These are phyloP conservation scores for Parietaria judaica DNA, from an alignment of 306 rosid species.

Conservation along the genomic window DNA sequence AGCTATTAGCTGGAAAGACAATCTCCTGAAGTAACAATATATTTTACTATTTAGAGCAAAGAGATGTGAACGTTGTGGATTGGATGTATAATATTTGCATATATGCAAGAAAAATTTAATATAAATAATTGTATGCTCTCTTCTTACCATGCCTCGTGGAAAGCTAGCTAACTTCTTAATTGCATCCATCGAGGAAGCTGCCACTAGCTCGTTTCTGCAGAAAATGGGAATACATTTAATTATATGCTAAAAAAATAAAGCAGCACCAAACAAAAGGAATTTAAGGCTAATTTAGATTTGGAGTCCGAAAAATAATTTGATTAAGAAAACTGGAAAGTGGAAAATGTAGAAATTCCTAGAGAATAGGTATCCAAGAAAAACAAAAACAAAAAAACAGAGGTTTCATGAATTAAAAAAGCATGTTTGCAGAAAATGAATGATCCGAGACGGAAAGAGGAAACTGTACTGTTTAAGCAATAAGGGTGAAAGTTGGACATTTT, in stretches of 20 bases:
- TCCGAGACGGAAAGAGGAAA: background rate
- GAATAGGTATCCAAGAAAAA: no score
- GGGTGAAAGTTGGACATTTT: conserved; percentile 14
- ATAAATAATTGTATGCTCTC: conserved; percentile 15
- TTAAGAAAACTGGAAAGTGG: background rate
- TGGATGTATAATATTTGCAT: background rate
- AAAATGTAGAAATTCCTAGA: background rate
- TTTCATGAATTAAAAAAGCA: background rate
- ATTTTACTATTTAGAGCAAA: background rate
- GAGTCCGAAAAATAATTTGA: no score
- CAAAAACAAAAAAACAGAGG: background rate
- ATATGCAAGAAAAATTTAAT: conserved; percentile 12
- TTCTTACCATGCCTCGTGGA: conserved; percentile 68
- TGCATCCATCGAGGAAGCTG: conserved; percentile 57
- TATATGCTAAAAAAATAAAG: background rate
- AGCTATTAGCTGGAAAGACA: conserved; percentile 52
- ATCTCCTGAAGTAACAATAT: conserved; percentile 44
- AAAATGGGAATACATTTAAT: conserved; percentile 11
- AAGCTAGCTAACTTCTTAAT: conserved; percentile 54
- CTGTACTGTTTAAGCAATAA: background rate
- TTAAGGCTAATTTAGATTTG: no score
- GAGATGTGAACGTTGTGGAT: background rate
- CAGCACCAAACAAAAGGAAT: background rate
- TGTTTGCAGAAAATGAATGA: background rate
- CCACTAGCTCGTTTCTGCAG: conserved; percentile 67